These are phyloP conservation scores for Chrysanthemum lavandulifolium DNA, from an alignment of 129 eudicot genomes.

Conservation along the genomic window DNA sequence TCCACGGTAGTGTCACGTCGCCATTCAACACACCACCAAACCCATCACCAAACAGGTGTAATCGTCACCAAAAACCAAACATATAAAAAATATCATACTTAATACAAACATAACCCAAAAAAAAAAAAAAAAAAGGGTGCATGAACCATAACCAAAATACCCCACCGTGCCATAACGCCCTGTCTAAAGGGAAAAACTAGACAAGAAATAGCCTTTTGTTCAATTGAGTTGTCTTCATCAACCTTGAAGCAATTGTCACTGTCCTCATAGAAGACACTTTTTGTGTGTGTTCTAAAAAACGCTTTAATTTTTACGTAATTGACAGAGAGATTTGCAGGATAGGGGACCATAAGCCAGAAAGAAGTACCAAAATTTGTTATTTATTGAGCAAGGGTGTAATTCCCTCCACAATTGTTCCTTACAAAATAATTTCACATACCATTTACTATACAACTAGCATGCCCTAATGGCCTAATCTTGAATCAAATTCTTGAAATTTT, in stretches of 20 bases:
- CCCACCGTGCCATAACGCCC: too few relatives aligned
- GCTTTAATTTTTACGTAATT: slow-evolving; percentile 31
- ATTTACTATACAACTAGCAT: slow-evolving; percentile 14
- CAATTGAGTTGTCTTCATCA: slow-evolving; percentile 57
- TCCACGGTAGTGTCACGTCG: too few relatives aligned
- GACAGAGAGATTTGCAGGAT: slow-evolving; percentile 56
- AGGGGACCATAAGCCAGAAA: slow-evolving; percentile 68
- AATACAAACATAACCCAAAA: too few relatives aligned
- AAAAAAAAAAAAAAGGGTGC: too few relatives aligned
- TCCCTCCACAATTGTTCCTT: slow-evolving; percentile 30
- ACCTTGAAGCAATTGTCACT: slow-evolving; percentile 65
- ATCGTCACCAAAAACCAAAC: too few relatives aligned
- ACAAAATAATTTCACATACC: slow-evolving; percentile 11
- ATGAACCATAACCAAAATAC: too few relatives aligned
- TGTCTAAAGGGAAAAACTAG: slow-evolving; percentile 16
- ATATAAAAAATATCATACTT: too few relatives aligned
- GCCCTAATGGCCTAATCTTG: neutral
- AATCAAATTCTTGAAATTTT: slow-evolving; percentile 20
- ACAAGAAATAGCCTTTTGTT: slow-evolving; percentile 47
- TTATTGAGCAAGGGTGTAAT: slow-evolving; percentile 31
- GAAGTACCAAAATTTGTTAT: slow-evolving; percentile 52
- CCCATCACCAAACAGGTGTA: too few relatives aligned
- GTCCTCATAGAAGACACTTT: slow-evolving; percentile 52
- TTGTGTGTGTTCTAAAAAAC: slow-evolving; percentile 31
- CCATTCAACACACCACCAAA: too few relatives aligned